Evolutionary conservation across 2,329 filamentous ascomycete genomes (phyloP).

Genomic region (Zymoseptoria brevis): DNA sequence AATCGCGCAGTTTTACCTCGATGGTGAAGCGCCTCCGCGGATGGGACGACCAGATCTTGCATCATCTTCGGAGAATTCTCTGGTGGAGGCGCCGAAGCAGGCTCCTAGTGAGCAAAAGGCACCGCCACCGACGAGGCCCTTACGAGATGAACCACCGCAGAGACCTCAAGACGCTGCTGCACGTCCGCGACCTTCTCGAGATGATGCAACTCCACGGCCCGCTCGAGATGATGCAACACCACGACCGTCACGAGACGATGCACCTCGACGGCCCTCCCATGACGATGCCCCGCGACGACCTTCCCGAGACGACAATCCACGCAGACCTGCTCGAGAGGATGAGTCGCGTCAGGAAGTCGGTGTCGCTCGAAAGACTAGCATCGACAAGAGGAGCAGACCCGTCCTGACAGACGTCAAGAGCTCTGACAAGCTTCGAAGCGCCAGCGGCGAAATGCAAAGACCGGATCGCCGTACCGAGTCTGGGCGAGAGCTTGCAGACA

Average conservation of each 20-base stretch:
- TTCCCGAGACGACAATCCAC: background rate
- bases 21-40: conserved; percentile 17
- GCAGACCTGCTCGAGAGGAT: background rate
- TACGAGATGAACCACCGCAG: conserved; percentile 1
- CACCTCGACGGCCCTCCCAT: background rate
- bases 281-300: background rate
- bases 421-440: conserved; percentile 26
- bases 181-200: background rate
- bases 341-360: background rate
- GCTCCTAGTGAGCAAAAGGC: conserved; percentile 7
- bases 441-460: conserved; percentile 1
- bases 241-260: background rate
- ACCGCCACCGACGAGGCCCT: conserved; percentile 7
- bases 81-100: background rate
- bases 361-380: conserved; percentile 41
- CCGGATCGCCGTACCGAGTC: background rate
- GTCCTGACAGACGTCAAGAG: conserved; percentile 43
- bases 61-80: conserved; percentile 9
- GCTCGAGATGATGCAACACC: background rate
- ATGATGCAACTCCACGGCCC: background rate
- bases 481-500: background rate
- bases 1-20: conserved; percentile 34
- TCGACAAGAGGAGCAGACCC: conserved; percentile 41
- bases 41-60: conserved; percentile 4
- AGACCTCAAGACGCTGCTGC: conserved; percentile 1